A percentile compares a stretch with the other conserved stretches of the same genome.
Conservation (phyloP, 106 monocot genomes). For the Platanthera guangdongensis region DNA sequence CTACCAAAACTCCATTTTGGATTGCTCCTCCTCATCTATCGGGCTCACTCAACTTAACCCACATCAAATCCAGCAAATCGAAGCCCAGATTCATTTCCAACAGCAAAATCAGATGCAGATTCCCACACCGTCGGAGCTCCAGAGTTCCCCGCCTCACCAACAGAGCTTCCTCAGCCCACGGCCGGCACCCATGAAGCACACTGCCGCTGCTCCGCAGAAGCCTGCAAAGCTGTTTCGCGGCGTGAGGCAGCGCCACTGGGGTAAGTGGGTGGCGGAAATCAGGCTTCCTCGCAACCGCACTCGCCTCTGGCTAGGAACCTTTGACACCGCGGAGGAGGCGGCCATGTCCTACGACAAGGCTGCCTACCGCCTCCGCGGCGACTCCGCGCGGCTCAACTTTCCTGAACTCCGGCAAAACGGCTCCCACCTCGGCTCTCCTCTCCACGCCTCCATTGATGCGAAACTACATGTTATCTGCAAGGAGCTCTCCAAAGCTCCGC, state of each 20-base stretch:
- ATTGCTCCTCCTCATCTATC: constrained; percentile 1
- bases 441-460: constrained; percentile 43
- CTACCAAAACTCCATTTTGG: constrained; percentile 10
- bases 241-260: constrained; percentile 79
- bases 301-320: constrained; percentile 68
- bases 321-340: constrained; percentile 69
- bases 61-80: constrained; percentile 34
- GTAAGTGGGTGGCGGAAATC: constrained; percentile 79
- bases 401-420: constrained; percentile 23
- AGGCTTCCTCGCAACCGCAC: constrained; percentile 57
- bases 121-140: neutral
- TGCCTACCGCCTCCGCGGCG: constrained; percentile 56
- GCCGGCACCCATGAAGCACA: constrained; percentile 35
- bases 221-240: constrained; percentile 60
- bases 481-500: constrained; percentile 5
- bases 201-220: constrained; percentile 9
- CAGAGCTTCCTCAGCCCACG: constrained; percentile 11
- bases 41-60: constrained; percentile 28
- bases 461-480: constrained; percentile 44
- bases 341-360: constrained; percentile 60
- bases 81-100: constrained; percentile 29
- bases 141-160: neutral
- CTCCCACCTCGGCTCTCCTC: neutral
- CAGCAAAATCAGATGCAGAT: constrained; percentile 17
- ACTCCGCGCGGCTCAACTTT: constrained; percentile 58